These are phyloP conservation scores for Scutellaria baicalensis DNA, from an alignment of 257 asterid species.

Conservation along the genomic window DNA sequence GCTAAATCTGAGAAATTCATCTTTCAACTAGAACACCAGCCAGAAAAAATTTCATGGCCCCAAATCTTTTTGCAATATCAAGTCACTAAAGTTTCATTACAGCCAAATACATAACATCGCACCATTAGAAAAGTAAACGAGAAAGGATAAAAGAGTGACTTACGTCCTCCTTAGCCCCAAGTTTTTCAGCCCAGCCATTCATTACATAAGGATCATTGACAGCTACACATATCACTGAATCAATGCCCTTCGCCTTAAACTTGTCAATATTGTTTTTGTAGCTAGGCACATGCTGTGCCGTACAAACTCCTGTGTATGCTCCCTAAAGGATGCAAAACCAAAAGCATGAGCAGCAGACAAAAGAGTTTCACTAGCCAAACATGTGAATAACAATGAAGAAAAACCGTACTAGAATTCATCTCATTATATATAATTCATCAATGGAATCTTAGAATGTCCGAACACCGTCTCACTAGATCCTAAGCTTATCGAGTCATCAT, in stretches of 20 bases:
- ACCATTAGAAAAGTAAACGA: not conserved
- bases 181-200: conserved; percentile 93
- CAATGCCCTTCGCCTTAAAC: conserved; percentile 83
- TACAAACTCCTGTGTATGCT: conserved; percentile 92
- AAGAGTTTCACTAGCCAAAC: not conserved
- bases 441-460: not conserved
- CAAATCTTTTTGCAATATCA: not conserved
- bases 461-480: not conserved
- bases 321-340: conserved; percentile 40
- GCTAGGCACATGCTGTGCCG: conserved; percentile 90
- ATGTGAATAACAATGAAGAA: not conserved
- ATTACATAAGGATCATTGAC: conserved; percentile 81
- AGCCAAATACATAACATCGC: not conserved
- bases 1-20: too few species aligned
- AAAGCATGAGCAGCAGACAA: not conserved
- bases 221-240: conserved; percentile 86
- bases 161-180: conserved; percentile 83
- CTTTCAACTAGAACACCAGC: not conserved
- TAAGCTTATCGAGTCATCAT: not conserved
- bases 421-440: not conserved
- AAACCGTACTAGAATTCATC: not conserved
- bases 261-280: conserved; percentile 70
- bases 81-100: not conserved
- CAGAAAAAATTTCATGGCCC: not conserved
- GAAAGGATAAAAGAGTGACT: conserved; percentile 20